Base-by-base conservation (phyloP, 2,329 filamentous ascomycete genomes). In the Arthrobotrys megalospora region DNA sequence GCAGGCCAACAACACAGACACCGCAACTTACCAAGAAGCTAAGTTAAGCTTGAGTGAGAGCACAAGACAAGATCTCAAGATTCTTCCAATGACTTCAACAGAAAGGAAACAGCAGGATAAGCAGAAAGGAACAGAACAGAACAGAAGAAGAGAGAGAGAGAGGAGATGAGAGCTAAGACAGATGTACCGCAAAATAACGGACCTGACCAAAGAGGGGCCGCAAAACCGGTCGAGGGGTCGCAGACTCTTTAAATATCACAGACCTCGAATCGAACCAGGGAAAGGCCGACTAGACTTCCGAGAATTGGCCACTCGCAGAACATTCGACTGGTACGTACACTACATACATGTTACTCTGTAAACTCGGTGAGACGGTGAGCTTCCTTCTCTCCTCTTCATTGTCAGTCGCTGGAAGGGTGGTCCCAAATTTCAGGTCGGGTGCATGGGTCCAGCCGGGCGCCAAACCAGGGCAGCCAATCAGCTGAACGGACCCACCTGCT, bases 381-480 rank as follows among this genome's bases (percentile, higher is more conserved):
- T 53, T 63, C 32, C 12, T 21, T 58, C n/a, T 50, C 14, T 55
- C 19, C 32, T 45, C 48, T 32, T 8, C 16, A 19, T 53, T 21
- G 36, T 50, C 21, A 14, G 34, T 48, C 52, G 50, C 21, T 34
- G 48, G 41, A 70, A 34, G 50, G 67, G 38, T 58, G 55, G 62
- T 43, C 45, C 67, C 38, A 66, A 71, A 71, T 71, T 71, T 77
- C 73, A 77, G 66, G 73, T 62, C 48, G 65, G 66, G 65, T 60
- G 67, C 75, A 78, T 71, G 75, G 75, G 64, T 65, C 72, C 65
- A 70, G 65, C 75, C 67, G 67, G 75, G 75, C 75, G 75, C 75
- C 75, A 78, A 78, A 60, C 75, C 67, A 72, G 58, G 36, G 75
- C 67, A 70, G 75, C 75, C 75, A 78, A 78, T 78, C 75, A 78